Conservation (phyloP, 2,329 filamentous ascomycete genomes). For the Ascochyta viciae-villosae region DNA sequence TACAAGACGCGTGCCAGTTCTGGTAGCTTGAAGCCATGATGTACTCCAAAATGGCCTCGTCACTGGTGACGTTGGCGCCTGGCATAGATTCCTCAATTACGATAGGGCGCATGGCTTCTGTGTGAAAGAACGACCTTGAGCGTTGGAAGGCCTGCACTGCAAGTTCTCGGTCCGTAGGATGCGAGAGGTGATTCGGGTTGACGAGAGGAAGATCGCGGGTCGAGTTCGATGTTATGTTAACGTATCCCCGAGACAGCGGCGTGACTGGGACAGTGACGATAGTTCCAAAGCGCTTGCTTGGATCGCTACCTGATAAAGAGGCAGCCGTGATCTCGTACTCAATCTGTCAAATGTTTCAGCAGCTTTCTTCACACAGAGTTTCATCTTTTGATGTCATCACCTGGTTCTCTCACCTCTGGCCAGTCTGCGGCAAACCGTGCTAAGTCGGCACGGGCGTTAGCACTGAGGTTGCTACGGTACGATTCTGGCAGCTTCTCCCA, state of each 20-base stretch:
- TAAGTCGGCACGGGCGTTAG: background rate
- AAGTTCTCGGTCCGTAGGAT: background rate
- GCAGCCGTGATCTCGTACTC: background rate
- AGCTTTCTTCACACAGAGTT: background rate
- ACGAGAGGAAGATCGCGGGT: constrained; percentile 27
- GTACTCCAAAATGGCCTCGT: background rate
- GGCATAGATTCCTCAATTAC: background rate
- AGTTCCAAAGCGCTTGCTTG: background rate
- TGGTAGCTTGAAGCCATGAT: background rate
- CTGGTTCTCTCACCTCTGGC: background rate
- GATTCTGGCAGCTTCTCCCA: background rate
- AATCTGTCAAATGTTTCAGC: background rate
- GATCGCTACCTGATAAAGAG: background rate
- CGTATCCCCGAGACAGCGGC: background rate
- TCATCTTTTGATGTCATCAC: background rate
- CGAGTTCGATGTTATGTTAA: background rate
- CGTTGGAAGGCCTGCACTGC: background rate
- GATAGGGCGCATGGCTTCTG: background rate
- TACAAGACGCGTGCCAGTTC: constrained; percentile 59
- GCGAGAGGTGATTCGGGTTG: background rate
- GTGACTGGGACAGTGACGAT: background rate
- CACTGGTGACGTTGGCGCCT: background rate
- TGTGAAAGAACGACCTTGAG: background rate
- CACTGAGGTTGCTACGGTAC: background rate
- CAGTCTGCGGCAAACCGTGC: background rate